Percentiles rank a stretch among this genome's conserved stretches.
Conservation (phyloP, 148 eudicot species). For the Mesembryanthemum crystallinum region DNA sequence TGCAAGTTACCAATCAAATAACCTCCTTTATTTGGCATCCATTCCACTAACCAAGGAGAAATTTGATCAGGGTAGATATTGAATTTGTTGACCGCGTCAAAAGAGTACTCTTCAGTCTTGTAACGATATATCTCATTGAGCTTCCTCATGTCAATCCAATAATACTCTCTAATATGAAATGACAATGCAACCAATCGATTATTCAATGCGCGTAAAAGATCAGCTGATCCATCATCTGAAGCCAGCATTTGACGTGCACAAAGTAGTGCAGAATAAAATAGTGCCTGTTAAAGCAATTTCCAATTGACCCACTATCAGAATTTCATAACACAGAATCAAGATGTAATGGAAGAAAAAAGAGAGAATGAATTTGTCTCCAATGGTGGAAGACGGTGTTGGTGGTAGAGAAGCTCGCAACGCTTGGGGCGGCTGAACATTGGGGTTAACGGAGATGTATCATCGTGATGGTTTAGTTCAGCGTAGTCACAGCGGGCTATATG, state of each 20-base stretch:
- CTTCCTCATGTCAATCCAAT: conserved; percentile 54
- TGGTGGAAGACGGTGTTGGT: too few relatives aligned
- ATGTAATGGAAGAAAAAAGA: not conserved
- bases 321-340: not conserved
- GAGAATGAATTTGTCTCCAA: not conserved
- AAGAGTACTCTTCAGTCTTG: conserved; percentile 65
- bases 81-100: conserved; percentile 62
- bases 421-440: too few relatives aligned
- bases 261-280: conserved; percentile 57
- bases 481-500: too few relatives aligned
- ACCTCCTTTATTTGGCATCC: conserved; percentile 62
- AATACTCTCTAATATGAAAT: conserved; percentile 58
- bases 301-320: not conserved
- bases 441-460: too few relatives aligned
- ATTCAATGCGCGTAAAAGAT: conserved; percentile 46
- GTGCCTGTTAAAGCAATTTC: conserved; percentile 34
- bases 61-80: conserved; percentile 72
- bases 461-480: too few relatives aligned
- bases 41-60: conserved; percentile 56
- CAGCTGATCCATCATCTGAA: conserved; percentile 55
- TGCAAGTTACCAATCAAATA: conserved; percentile 60
- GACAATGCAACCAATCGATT: conserved; percentile 62
- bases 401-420: too few relatives aligned
- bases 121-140: conserved; percentile 64
- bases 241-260: conserved; percentile 60